Base-by-base conservation (phyloP, 225 moss, liverwort and hornwort species). In the Polytrichum commune region DNA sequence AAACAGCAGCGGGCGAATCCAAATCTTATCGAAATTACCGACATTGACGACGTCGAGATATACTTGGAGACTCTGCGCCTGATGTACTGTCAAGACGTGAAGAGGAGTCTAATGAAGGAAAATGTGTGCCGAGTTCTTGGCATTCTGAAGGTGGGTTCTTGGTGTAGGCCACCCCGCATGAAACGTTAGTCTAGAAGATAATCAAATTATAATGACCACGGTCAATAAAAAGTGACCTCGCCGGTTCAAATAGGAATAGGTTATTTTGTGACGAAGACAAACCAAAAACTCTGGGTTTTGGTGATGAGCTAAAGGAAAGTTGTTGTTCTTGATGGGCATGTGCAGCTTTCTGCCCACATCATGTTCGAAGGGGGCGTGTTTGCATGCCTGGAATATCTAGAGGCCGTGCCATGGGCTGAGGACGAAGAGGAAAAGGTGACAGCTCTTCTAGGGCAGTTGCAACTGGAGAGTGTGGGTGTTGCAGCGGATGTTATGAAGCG, bases 341-440 rank as follows among this genome's bases (percentile, higher is more conserved):
- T 60, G 63, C 84, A 93, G 93, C 76, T 93, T 19, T 91, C 87
- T 1, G 93, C 93, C 27, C 89, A 91, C 29, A 93, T 93, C 55
- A 89, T 93, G 78, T 93, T 93, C 29, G 93, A 93, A 82, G 93
- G 89, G 5, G 93, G 93, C 8, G 93, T 93, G 0, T 82, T 88
- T 62, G 83, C 93, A 0, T 93, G 93, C 53, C 71, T 93, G 5
- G 93, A 93, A 68, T 93, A 89, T 38, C 56, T 93, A 66, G 93
- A 93, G 77, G 93, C 93, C 32, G 93, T 91, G 8, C 93, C 93
- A 0, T 93, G 93, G 93, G 91, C 87, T 2, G 91, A 93, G 64
- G 93, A 93, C 26, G 93, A 93, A 77, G 93, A 93, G 68, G 93
- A 91, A 80, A 91, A 93, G 78, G 85, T 93, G 75, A 91, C 84